These are phyloP conservation scores for Boletus pseudopeckii DNA, from an alignment of 768 basidiomycete genomes.

Conservation along the genomic window DNA sequence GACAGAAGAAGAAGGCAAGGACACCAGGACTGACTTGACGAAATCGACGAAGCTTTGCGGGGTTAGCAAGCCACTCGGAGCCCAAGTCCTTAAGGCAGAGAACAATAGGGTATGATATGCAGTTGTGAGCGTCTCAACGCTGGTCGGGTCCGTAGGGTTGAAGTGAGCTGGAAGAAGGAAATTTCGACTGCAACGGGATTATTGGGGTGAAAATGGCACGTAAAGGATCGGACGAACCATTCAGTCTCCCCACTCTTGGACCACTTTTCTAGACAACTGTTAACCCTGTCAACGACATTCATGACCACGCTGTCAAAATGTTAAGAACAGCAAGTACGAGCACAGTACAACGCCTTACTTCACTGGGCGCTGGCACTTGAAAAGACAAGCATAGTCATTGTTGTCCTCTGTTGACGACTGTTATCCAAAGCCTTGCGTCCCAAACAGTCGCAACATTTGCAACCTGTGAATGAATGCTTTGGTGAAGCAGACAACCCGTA, in stretches of 20 bases:
- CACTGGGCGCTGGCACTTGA: slow-evolving; percentile 12
- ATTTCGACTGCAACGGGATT: slow-evolving; percentile 46
- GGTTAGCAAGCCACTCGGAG: slow-evolving; percentile 44
- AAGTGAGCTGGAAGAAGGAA: slow-evolving; percentile 59
- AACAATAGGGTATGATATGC: slow-evolving; percentile 67
- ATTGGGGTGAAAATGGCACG: slow-evolving; percentile 17
- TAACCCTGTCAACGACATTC: slow-evolving; percentile 58
- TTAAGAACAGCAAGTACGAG: slow-evolving; percentile 14
- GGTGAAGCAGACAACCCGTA: too few relatives aligned
- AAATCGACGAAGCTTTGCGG: slow-evolving; percentile 56
- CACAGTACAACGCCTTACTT: slow-evolving; percentile 10
- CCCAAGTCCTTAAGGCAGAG: slow-evolving; percentile 56
- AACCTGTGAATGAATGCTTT: background rate
- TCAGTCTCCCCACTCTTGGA: slow-evolving; percentile 55
- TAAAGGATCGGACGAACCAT: slow-evolving; percentile 44
- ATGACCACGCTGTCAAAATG: slow-evolving; percentile 34
- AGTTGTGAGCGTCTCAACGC: slow-evolving; percentile 56
- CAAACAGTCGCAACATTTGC: slow-evolving; percentile 10
- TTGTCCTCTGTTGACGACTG: slow-evolving; percentile 28
- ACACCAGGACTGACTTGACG: slow-evolving; percentile 55
- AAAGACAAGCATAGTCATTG: slow-evolving; percentile 23
- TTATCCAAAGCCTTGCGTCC: slow-evolving; percentile 21
- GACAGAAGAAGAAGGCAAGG: slow-evolving; percentile 64
- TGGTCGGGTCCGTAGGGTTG: slow-evolving; percentile 51
- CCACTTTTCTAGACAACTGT: slow-evolving; percentile 52